A percentile compares a stretch with the other conserved stretches of the same genome.
These are phyloP conservation scores for Malassezia psittaci DNA, from an alignment of 1,284 basidiomycete species.

Conservation along the genomic window DNA sequence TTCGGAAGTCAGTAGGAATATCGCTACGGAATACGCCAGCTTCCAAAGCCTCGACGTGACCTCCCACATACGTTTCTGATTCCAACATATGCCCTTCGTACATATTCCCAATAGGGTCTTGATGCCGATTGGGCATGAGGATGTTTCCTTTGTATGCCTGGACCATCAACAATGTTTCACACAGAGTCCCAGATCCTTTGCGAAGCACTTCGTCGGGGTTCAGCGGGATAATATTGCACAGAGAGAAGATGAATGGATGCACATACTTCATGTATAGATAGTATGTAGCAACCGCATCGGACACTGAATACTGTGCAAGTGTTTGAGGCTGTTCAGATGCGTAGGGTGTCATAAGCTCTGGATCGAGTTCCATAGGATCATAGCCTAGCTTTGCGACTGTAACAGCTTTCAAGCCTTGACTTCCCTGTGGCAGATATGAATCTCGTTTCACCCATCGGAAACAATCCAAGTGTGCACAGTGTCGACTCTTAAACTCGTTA, in stretches of 20 bases:
- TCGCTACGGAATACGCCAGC: constrained; percentile 97
- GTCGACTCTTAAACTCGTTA: constrained; percentile 86
- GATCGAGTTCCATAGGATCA: constrained; percentile 92
- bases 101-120: constrained; percentile 82
- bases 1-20: constrained; percentile 88
- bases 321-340: constrained; percentile 90
- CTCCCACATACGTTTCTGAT: constrained; percentile 96
- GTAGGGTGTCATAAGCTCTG: constrained; percentile 99
- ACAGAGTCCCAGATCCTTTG: constrained; percentile 91
- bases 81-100: constrained; percentile 91
- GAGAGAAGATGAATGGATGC: constrained; percentile 96
- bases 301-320: constrained; percentile 95
- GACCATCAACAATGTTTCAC: constrained; percentile 97
- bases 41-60: constrained; percentile 95
- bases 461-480: constrained; percentile 97
- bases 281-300: constrained; percentile 98
- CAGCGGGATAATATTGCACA: constrained; percentile 98
- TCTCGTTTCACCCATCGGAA: constrained; percentile 99
- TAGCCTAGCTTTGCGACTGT: constrained; percentile 95
- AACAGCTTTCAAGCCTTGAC: constrained; percentile 95
- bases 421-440: constrained; percentile 97
- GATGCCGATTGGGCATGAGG: constrained; percentile 96
- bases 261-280: constrained; percentile 99
- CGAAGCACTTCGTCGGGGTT: constrained; percentile 91
- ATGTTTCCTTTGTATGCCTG: constrained; percentile 85